Evolutionary conservation across 352 stramenopile genomes (phyloP).

Genomic region (Elongisporangium anandrum): DNA sequence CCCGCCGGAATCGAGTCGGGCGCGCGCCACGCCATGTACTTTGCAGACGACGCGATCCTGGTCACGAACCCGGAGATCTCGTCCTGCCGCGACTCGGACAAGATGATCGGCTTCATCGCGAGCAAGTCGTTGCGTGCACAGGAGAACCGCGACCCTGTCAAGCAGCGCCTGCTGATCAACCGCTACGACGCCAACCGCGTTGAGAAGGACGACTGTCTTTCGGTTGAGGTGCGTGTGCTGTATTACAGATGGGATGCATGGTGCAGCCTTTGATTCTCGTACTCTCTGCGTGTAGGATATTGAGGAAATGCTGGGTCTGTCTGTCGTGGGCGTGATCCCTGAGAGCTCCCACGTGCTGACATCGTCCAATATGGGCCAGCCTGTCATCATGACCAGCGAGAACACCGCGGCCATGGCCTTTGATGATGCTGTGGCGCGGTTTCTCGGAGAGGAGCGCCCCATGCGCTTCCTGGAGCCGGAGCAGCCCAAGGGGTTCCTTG

Average conservation of each 20-base stretch:
- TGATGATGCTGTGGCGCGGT: constrained; percentile 88
- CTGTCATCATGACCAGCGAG: constrained; percentile 78
- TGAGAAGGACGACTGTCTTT: constrained; percentile 87
- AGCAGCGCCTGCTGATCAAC: constrained; percentile 88
- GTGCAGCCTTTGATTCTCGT: not conserved
- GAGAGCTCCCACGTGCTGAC: constrained; percentile 89
- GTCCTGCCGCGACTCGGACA: constrained; percentile 91
- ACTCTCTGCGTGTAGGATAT: constrained; percentile 54
- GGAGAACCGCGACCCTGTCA: constrained; percentile 66
- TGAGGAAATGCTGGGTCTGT: constrained; percentile 90
- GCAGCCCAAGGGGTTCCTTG: constrained; percentile 75
- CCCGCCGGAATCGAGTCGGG: constrained; percentile 89
- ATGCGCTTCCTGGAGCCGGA: constrained; percentile 87
- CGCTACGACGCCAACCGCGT: constrained; percentile 89
- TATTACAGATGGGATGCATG: not conserved
- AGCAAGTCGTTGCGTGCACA: constrained; percentile 86
- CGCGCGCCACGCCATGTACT: constrained; percentile 91
- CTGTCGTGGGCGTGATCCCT: constrained; percentile 88
- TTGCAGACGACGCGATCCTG: constrained; percentile 90
- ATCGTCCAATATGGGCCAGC: constrained; percentile 91
- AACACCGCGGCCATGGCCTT: constrained; percentile 81
- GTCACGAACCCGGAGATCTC: constrained; percentile 94
- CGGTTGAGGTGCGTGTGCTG: constrained; percentile 51
- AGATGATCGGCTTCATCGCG: constrained; percentile 95
- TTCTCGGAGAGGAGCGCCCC: constrained; percentile 82